These are phyloP conservation scores for Calvatia gigantea DNA, from an alignment of 768 basidiomycete genomes.

Conservation along the genomic window DNA sequence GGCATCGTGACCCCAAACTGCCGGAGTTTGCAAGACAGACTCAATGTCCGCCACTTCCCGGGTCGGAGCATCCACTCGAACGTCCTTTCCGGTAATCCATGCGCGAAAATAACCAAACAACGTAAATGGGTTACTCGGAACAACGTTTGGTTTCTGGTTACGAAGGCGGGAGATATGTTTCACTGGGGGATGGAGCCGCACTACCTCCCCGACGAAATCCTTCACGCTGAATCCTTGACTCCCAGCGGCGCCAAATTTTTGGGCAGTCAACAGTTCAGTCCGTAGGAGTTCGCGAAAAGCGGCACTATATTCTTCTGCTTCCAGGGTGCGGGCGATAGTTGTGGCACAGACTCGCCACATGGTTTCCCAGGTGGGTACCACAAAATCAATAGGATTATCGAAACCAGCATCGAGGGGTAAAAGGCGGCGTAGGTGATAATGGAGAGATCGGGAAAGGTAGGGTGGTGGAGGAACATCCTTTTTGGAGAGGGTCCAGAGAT, in stretches of 20 bases:
- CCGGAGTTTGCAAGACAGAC: constrained; percentile 26
- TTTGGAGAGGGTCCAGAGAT: constrained; percentile 46
- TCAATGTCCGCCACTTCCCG: constrained; percentile 34
- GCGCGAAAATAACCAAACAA: not conserved
- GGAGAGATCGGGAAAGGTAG: constrained; percentile 29
- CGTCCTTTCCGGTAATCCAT: not conserved
- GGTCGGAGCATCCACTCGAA: not conserved
- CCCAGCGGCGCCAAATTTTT: constrained; percentile 24
- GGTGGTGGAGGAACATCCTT: constrained; percentile 25
- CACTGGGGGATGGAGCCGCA: constrained; percentile 51
- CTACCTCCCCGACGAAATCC: constrained; percentile 37
- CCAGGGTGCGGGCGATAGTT: constrained; percentile 33
- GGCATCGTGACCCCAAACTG: constrained; percentile 34
- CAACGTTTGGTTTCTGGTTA: not conserved
- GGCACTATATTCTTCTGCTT: constrained; percentile 15
- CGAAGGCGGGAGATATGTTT: constrained; percentile 37
- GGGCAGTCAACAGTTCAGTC: constrained; percentile 29
- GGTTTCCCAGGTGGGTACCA: constrained; percentile 60
- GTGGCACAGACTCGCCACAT: constrained; percentile 59
- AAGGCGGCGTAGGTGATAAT: constrained; percentile 34
- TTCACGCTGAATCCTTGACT: constrained; percentile 26
- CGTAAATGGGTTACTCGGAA: not conserved
- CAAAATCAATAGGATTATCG: constrained; percentile 43
- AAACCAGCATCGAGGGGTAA: constrained; percentile 30
- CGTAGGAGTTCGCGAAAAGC: constrained; percentile 28